Base-by-base conservation (phyloP, 352 stramenopile genomes). In the Pythium chondricola region DNA sequence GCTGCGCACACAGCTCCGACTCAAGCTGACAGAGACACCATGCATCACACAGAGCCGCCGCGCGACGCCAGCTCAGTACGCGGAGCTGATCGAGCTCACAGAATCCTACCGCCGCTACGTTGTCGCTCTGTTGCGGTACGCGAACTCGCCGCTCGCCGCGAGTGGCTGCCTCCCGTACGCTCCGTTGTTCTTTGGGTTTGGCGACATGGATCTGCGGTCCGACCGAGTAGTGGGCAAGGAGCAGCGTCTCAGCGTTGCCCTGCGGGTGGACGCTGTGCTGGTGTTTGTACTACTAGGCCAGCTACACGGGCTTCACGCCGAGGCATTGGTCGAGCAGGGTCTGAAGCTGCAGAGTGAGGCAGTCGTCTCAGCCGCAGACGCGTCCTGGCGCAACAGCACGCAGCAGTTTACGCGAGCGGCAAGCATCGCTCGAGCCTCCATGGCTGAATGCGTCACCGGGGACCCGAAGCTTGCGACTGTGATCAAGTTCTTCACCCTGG, bases 1-100 rank as follows among this genome's bases (percentile, higher is more conserved):
- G n/a, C 38, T 58, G 36, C 56, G 56, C 22, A 65, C 36, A 31
- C 31, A 22, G 22, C 39, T 65, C 14, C 49, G 45, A 22, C 54
- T 83, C 26, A 79, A 79, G 45, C 55, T 87, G 6, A 67, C 59
- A 35, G 75, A 87, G 36, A 62, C 64, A 24, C 61, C 71, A 7
- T 9, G 51, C 3, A 63, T 63, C 40, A 60, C 67, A 4, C 65
- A 74, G 13, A 59, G 48, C 3, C 45, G 61, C 0, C 42, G 46
- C 8, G 36, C 8, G 4, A 21, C 18, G 4, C 36, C 13, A 43
- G 45, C 43, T 0, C 47, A 52, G 16, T 80, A 66, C 21, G 45
- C 42, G 24, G 55, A 60, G 7, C 22, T 69, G 1, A 48, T 84
- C 2, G 55, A 68, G 20, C 46, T 83, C 2, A 48, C 69, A 6